Evolutionary conservation across 805 yeast species (phyloP).

Genomic region (Komagataella phaffii): DNA sequence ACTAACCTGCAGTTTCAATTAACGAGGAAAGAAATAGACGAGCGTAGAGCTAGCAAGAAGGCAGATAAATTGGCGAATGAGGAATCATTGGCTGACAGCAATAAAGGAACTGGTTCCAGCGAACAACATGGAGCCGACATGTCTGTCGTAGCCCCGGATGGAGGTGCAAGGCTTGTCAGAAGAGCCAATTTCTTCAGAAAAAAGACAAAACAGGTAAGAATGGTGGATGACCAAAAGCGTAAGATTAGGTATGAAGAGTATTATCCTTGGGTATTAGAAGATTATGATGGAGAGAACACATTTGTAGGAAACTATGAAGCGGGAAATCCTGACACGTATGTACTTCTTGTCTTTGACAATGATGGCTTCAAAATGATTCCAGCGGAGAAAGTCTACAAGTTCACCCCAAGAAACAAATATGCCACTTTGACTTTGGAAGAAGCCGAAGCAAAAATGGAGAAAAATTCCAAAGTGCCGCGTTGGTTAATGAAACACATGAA

Average conservation of each 20-base stretch:
- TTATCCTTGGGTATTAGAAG: slow-evolving; percentile 97
- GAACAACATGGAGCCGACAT: slow-evolving; percentile 28
- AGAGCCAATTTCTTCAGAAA: slow-evolving; percentile 42
- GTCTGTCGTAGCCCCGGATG: slow-evolving; percentile 84
- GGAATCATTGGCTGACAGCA: slow-evolving; percentile 17
- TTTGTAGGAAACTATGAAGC: slow-evolving; percentile 97
- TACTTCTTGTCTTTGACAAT: slow-evolving; percentile 70
- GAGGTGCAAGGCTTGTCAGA: slow-evolving; percentile 64
- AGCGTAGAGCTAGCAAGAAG: slow-evolving; percentile 21
- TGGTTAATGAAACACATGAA: slow-evolving; percentile 93
- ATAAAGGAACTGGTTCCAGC: slow-evolving; percentile 18
- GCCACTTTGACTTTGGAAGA: slow-evolving; percentile 92
- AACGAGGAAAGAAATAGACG: slow-evolving; percentile 64
- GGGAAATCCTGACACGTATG: slow-evolving; percentile 72
- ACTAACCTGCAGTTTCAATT: slow-evolving; percentile 79
- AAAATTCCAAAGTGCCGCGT: slow-evolving; percentile 64
- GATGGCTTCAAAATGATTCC: slow-evolving; percentile 91
- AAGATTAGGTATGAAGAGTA: slow-evolving; percentile 88
- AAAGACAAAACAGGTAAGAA: slow-evolving; percentile 74
- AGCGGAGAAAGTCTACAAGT: slow-evolving; percentile 84
- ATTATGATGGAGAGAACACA: slow-evolving; percentile 85
- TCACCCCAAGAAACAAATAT: slow-evolving; percentile 86
- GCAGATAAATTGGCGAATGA: slow-evolving; percentile 20
- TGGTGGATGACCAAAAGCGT: slow-evolving; percentile 72
- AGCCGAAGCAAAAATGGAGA: slow-evolving; percentile 90